Evolutionary conservation across 345 rosid species (phyloP), one percentile per base, ranked within the genome.

Genomic region (Linum tenue): DNA sequence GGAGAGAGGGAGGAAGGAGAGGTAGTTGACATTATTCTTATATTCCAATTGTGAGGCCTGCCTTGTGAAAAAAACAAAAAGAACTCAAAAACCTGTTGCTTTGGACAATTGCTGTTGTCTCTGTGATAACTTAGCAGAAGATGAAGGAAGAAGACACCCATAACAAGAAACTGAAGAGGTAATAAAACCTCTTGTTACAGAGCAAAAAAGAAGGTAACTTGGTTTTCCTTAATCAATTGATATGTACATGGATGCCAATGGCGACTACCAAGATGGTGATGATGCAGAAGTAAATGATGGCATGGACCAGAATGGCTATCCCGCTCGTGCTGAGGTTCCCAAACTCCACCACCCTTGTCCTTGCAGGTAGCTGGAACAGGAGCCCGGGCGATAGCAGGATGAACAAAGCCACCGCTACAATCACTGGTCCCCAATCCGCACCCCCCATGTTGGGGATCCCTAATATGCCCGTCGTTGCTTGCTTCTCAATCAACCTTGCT

Each of bases 321-420:
- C 96, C 97, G 59, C 99, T 90, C 2, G 96, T 92, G 17, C 68
- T 70, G 97, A 90, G 85, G 84, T 90, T 92, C n/a, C 97, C 98
- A 36, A 92, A 92, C 70, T 92, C 98, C 9, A 88, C 73, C 59
- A 92, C 87, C 51, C 97, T 78, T 0, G 74, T 70, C 41, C 82
- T 90, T 12, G 95, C 88, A 0, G 98, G 98, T 56, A 90, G 37
- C 83, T 92, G 98, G 75, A 92, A 86, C 69, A 92, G 66, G 67
- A 92, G 73, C 11, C 98, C 98, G 15, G 98, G 98, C 14, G 97
- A 92, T 50, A 92, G 65, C 31, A 92, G 76, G 70, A 92, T 83
- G 86, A 92, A 92, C 71, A 92, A 35, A 31, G 31, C 82, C 68
- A 81, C 95, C 0, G 96, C 85, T 2, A 90, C 83, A 1, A 84